phyloP scores from a whole-genome alignment of 768 basidiomycete genomes.

The Lanmaoa rubissima region DNA sequence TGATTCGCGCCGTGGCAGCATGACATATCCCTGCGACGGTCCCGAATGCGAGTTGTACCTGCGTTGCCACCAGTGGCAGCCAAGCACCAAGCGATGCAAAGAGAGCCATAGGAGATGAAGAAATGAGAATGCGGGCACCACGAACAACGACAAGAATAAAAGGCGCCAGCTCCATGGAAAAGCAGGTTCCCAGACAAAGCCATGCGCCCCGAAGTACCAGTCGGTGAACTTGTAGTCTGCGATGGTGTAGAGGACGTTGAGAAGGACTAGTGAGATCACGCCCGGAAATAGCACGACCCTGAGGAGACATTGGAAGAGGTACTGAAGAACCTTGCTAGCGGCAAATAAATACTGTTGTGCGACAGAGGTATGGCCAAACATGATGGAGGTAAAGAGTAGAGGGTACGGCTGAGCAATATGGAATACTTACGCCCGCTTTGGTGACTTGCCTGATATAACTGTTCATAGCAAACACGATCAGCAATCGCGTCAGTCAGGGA shows the following conservation, averaged over 20 bases:
- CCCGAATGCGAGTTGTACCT: neutral
- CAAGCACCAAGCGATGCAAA: neutral
- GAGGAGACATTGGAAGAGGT: neutral
- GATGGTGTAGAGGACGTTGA: constrained; percentile 6
- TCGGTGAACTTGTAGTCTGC: constrained; percentile 9
- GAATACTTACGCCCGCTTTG: neutral
- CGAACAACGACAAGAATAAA: constrained; percentile 11
- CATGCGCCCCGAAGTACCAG: constrained; percentile 3
- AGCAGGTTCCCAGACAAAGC: constrained; percentile 13
- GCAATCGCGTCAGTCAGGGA: neutral
- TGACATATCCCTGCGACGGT: constrained; percentile 5
- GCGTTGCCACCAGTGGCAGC: neutral
- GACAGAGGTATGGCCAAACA: neutral
- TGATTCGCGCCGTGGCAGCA: constrained; percentile 11
- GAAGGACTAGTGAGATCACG: neutral
- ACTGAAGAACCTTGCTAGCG: neutral
- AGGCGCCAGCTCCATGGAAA: constrained; percentile 24
- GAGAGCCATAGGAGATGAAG: constrained; percentile 10
- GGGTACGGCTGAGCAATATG: neutral
- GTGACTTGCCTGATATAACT: neutral
- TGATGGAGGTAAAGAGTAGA: neutral
- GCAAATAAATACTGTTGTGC: neutral
- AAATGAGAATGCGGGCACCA: constrained; percentile 10
- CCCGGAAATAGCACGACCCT: neutral
- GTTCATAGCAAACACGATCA: neutral